Conservation (phyloP, 768 basidiomycete genomes). For the Trametes villosa region DNA sequence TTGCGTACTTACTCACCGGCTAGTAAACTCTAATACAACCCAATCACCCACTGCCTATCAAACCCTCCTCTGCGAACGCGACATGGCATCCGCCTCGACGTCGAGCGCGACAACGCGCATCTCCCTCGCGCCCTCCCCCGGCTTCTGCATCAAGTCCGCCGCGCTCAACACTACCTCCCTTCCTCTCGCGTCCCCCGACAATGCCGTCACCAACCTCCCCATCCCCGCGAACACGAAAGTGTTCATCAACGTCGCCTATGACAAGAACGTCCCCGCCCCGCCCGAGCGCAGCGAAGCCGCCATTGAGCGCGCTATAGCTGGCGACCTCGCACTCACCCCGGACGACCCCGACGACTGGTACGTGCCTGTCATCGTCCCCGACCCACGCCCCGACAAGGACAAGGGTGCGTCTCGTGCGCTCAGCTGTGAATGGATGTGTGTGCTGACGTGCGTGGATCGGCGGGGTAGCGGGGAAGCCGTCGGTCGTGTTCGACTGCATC, state of each 20-base stretch:
- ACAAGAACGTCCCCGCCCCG: constrained; percentile 67
- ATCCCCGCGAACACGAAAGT: constrained; percentile 60
- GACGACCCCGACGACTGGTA: constrained; percentile 52
- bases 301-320: constrained; percentile 61
- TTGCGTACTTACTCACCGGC: neutral
- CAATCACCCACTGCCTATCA: constrained; percentile 1
- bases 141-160: constrained; percentile 72
- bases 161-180: constrained; percentile 39
- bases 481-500: constrained; percentile 76
- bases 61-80: constrained; percentile 14
- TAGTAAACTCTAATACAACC: constrained; percentile 6
- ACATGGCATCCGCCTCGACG: neutral
- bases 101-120: constrained; percentile 29
- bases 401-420: constrained; percentile 54
- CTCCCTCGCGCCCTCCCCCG: constrained; percentile 60
- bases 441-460: neutral
- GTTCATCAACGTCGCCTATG: constrained; percentile 79
- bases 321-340: constrained; percentile 46
- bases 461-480: constrained; percentile 71
- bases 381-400: constrained; percentile 63
- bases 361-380: constrained; percentile 74
- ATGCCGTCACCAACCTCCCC: constrained; percentile 25
- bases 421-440: neutral
- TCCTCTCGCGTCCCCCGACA: neutral
- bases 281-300: constrained; percentile 61